These are phyloP conservation scores for Candida boidinii DNA, from an alignment of 805 yeast genomes.

Conservation along the genomic window DNA sequence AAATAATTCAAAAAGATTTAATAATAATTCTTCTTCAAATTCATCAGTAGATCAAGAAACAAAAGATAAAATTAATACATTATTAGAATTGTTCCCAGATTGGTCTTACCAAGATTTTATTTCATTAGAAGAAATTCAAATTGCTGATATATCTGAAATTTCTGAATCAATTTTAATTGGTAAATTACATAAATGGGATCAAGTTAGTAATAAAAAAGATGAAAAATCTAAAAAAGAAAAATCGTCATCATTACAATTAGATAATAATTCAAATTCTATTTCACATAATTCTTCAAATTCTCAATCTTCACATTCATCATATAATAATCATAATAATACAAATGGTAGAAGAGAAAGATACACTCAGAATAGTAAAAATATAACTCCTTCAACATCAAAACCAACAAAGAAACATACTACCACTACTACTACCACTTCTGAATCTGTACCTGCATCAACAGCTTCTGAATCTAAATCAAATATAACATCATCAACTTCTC, in stretches of 20 bases:
- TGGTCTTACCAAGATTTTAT: conserved; percentile 85
- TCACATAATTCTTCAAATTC: conserved; percentile 2
- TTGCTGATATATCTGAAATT: conserved; percentile 65
- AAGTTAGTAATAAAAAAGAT: conserved; percentile 66
- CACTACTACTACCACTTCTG: conserved; percentile 3
- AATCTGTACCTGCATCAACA: conserved; percentile 2
- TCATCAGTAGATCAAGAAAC: neutral
- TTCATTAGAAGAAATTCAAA: conserved; percentile 59
- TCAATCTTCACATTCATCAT: conserved; percentile 1
- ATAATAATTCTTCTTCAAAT: conserved; percentile 16
- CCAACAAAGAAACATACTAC: neutral
- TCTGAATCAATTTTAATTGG: conserved; percentile 87
- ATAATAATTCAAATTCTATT: conserved; percentile 2
- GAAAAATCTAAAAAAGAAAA: conserved; percentile 17
- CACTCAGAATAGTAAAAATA: neutral
- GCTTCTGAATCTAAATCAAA: conserved; percentile 3
- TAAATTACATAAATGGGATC: conserved; percentile 89
- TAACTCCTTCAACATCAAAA: conserved; percentile 1
- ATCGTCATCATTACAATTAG: conserved; percentile 1
- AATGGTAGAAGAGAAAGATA: neutral
- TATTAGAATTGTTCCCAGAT: conserved; percentile 86
- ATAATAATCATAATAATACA: neutral
- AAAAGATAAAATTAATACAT: conserved; percentile 39
- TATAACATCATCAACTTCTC: conserved; percentile 2
- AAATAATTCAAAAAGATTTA: conserved; percentile 38